These are phyloP conservation scores for Neurospora africana DNA, from an alignment of 495 filamentous ascomycete genomes.

Conservation along the genomic window DNA sequence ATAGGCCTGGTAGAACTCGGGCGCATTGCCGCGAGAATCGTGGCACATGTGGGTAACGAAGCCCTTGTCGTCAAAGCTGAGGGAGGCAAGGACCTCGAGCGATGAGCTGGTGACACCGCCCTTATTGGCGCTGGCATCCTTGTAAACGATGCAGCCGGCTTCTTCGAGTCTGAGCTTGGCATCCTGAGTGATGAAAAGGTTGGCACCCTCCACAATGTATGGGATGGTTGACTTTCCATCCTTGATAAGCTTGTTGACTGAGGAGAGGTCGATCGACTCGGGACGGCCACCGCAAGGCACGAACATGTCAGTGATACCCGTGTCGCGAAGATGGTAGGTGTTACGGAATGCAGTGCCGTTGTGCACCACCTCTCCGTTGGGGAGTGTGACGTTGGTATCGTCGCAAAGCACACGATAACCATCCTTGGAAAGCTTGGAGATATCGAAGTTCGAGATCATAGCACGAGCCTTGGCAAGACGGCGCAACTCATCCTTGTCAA, in stretches of 20 bases:
- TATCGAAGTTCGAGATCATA: slow-evolving; percentile 85
- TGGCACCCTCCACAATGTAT: slow-evolving; percentile 95
- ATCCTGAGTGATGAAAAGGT: slow-evolving; percentile 97
- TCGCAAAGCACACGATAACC: slow-evolving; percentile 93
- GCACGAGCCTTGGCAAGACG: slow-evolving; percentile 75
- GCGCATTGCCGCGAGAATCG: slow-evolving; percentile 61
- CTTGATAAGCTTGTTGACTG: slow-evolving; percentile 72
- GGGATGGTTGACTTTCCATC: slow-evolving; percentile 77
- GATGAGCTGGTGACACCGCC: slow-evolving; percentile 98
- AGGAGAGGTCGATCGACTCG: slow-evolving; percentile 88
- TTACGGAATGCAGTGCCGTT: slow-evolving; percentile 97
- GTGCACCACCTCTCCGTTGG: slow-evolving; percentile 72
- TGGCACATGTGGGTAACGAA: slow-evolving; percentile 94
- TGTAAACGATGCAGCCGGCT: slow-evolving; percentile 88
- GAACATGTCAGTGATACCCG: slow-evolving; percentile 70
- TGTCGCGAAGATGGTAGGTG: slow-evolving; percentile 80
- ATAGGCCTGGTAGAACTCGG: slow-evolving; percentile 84
- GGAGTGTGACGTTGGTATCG: slow-evolving; percentile 74
- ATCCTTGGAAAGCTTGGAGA: slow-evolving; percentile 70
- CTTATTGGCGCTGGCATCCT: slow-evolving; percentile 98
- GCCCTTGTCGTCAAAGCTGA: slow-evolving; percentile 81
- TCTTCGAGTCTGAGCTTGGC: slow-evolving; percentile 90
- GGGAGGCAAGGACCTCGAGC: slow-evolving; percentile 84
- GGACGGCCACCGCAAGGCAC: slow-evolving; percentile 95
- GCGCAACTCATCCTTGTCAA: slow-evolving; percentile 72